phyloP scores from a whole-genome alignment of 2,329 filamentous ascomycete genomes.

The Aspergillus fijiensis region DNA sequence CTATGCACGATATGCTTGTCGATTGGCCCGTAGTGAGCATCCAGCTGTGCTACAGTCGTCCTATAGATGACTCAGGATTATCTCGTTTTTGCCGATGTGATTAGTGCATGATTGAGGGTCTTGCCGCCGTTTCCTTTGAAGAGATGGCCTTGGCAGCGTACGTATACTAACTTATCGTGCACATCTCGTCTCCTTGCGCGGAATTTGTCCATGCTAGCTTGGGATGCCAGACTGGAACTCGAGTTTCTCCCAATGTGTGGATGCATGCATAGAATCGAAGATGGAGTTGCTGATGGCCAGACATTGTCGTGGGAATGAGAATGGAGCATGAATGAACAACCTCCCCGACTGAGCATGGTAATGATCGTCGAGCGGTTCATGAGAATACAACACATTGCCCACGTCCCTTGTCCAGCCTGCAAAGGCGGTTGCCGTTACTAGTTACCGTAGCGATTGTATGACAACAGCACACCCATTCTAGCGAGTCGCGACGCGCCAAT shows the following conservation, averaged over 20 bases:
- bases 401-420: not conserved
- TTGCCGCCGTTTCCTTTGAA: not conserved
- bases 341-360: not conserved
- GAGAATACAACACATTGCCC: not conserved
- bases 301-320: not conserved
- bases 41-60: not conserved
- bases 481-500: not conserved
- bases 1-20: conserved; percentile 11
- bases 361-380: not conserved
- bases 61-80: not conserved
- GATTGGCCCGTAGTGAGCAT: conserved; percentile 7
- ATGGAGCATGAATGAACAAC: not conserved
- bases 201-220: no score
- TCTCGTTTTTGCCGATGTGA: not conserved
- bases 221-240: no score
- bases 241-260: not conserved
- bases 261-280: not conserved
- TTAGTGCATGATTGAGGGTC: not conserved
- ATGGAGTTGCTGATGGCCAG: not conserved
- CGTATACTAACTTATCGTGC: no score
- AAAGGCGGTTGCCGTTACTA: not conserved
- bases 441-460: conserved; percentile 1
- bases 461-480: not conserved
- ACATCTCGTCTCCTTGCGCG: no score
- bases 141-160: no score